These are phyloP conservation scores for Leucocoprinus birnbaumii DNA, from an alignment of 768 basidiomycete species.

Conservation along the genomic window DNA sequence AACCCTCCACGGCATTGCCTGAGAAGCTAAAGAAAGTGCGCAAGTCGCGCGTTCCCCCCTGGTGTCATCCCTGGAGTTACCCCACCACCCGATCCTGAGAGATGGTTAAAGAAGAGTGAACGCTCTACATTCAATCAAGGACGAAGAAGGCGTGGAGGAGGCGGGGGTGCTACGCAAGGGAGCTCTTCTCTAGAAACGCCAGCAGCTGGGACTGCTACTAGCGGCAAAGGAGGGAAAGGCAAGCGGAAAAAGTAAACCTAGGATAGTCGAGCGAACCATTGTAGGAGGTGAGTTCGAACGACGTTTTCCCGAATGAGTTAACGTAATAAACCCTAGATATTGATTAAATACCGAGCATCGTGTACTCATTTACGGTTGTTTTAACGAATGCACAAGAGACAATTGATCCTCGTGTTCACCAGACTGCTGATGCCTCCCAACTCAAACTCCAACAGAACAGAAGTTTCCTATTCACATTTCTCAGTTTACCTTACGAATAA, in stretches of 20 bases:
- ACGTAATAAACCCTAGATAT: background rate
- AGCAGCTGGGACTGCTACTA: constrained; percentile 24
- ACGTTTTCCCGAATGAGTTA: background rate
- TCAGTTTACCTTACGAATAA: background rate
- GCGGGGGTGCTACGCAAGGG: constrained; percentile 70
- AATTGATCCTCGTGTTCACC: constrained; percentile 15
- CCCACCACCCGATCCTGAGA: constrained; percentile 80
- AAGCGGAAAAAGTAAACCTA: constrained; percentile 63
- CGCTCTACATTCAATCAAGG: constrained; percentile 55
- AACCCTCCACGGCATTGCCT: constrained; percentile 29
- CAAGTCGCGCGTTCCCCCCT: constrained; percentile 64
- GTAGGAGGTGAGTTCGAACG: constrained; percentile 12
- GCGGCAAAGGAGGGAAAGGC: constrained; percentile 46
- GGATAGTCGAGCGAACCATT: background rate
- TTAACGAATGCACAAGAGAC: constrained; percentile 11
- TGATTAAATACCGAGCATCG: constrained; percentile 11
- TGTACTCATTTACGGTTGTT: constrained; percentile 15
- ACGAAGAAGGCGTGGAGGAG: constrained; percentile 49
- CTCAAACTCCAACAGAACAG: too few species aligned
- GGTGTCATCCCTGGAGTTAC: constrained; percentile 80
- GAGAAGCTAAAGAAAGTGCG: constrained; percentile 44
- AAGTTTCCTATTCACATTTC: background rate
- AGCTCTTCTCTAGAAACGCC: constrained; percentile 36
- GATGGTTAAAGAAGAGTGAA: constrained; percentile 88
- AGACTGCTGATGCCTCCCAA: background rate